A percentile compares a stretch with the other conserved stretches of the same genome.
phyloP scores from a whole-genome alignment of 257 asterid genomes.

The Orobanche coerulescens region DNA sequence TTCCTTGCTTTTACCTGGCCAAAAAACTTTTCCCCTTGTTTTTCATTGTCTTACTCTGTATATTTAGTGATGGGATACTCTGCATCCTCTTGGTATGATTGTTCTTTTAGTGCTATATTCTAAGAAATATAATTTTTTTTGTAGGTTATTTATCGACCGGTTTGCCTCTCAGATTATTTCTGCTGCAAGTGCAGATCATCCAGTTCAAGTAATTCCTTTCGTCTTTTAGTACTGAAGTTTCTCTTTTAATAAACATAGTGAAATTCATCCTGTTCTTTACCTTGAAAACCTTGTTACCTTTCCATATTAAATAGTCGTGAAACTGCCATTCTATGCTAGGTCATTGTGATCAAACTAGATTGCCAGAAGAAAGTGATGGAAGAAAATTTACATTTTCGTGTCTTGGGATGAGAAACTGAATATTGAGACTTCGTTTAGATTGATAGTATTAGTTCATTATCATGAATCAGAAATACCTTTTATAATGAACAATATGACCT shows the following conservation, averaged over 20 bases:
- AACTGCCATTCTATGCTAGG: slow-evolving; percentile 26
- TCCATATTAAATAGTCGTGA: slow-evolving; percentile 19
- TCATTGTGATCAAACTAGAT: slow-evolving; percentile 28
- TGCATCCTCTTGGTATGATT: background rate
- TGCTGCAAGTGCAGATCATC: slow-evolving; percentile 45
- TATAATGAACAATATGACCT: background rate
- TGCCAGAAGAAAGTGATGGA: slow-evolving; percentile 23
- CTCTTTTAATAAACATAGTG: background rate
- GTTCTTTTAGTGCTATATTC: slow-evolving; percentile 5
- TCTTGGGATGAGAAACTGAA: slow-evolving; percentile 27
- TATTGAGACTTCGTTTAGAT: slow-evolving; percentile 5
- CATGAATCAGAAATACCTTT: background rate
- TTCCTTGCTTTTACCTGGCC: slow-evolving; percentile 15
- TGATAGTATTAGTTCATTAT: background rate
- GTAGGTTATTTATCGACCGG: slow-evolving; percentile 69
- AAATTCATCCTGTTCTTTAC: background rate
- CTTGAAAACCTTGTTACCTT: slow-evolving; percentile 3
- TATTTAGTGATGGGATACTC: slow-evolving; percentile 10
- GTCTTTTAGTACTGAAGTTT: slow-evolving; percentile 18
- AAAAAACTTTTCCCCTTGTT: too few relatives aligned
- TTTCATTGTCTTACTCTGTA: too few relatives aligned
- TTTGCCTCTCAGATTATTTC: slow-evolving; percentile 42
- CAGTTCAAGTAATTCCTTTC: slow-evolving; percentile 43
- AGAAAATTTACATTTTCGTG: slow-evolving; percentile 21
- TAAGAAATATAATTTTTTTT: slow-evolving; percentile 20